Percentiles rank a stretch among this genome's conserved stretches.
Evolutionary conservation across 2,329 filamentous ascomycete species (phyloP).

Genomic region (Aspergillus amoenus): DNA sequence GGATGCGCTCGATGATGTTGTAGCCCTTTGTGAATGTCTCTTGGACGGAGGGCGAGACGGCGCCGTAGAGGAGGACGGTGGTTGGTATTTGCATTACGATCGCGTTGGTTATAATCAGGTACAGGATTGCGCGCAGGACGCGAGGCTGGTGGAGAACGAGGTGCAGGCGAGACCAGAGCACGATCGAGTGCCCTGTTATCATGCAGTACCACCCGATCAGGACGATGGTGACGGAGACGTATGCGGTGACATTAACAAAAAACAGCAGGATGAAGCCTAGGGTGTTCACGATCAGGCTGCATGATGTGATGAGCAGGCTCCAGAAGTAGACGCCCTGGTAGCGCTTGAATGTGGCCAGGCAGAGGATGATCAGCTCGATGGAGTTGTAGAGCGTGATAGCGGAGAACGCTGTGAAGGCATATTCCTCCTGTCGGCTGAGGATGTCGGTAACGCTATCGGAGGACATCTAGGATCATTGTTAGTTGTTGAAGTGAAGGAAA

Average conservation of each 20-base stretch:
- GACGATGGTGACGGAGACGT: slow-evolving; percentile 35
- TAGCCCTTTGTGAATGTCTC: slow-evolving; percentile 22
- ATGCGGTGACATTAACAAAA: slow-evolving; percentile 28
- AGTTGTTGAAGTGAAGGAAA: no score
- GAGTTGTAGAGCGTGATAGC: slow-evolving; percentile 46
- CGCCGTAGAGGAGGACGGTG: slow-evolving; percentile 39
- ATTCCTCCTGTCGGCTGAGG: neutral
- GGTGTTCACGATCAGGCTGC: slow-evolving; percentile 40
- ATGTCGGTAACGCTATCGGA: neutral
- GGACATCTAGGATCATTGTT: neutral
- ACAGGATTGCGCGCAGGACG: slow-evolving; percentile 34
- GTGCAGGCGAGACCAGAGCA: slow-evolving; percentile 48
- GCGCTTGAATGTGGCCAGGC: slow-evolving; percentile 44
- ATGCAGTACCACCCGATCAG: slow-evolving; percentile 41
- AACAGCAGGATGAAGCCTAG: slow-evolving; percentile 44
- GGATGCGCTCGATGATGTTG: slow-evolving; percentile 49
- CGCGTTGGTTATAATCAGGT: slow-evolving; percentile 42
- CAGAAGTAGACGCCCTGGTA: slow-evolving; percentile 48
- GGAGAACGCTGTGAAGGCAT: slow-evolving; percentile 39
- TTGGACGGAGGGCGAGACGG: slow-evolving; percentile 6
- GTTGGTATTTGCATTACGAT: slow-evolving; percentile 41
- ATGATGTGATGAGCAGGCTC: slow-evolving; percentile 38
- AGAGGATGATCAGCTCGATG: slow-evolving; percentile 44
- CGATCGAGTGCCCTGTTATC: slow-evolving; percentile 45
- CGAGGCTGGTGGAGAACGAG: slow-evolving; percentile 36